These are phyloP conservation scores for Glarea lozoyensis DNA, from an alignment of 495 filamentous ascomycete species.

Conservation along the genomic window DNA sequence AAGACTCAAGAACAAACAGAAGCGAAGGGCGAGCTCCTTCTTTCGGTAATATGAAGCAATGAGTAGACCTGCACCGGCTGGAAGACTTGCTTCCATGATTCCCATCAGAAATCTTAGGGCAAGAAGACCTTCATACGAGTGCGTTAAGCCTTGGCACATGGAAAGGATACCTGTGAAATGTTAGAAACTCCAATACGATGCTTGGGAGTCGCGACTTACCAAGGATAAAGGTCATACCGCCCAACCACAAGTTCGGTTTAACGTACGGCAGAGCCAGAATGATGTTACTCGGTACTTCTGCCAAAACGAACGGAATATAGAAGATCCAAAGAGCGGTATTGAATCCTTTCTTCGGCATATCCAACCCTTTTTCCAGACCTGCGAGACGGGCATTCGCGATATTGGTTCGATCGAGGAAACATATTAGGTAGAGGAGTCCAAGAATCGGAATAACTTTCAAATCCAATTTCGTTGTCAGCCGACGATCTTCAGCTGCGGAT, in stretches of 20 bases:
- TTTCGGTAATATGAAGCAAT: constrained; percentile 24
- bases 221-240: constrained; percentile 1
- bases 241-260: constrained; percentile 3
- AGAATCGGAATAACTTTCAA: constrained; percentile 34
- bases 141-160: constrained; percentile 19
- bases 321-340: constrained; percentile 6
- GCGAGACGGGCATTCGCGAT: constrained; percentile 30
- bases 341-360: constrained; percentile 19
- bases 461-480: constrained; percentile 17
- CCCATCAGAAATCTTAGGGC: constrained; percentile 19
- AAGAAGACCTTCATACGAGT: constrained; percentile 16
- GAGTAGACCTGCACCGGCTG: constrained; percentile 21
- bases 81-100: constrained; percentile 7
- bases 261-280: neutral
- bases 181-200: neutral
- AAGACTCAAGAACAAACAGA: constrained; percentile 24
- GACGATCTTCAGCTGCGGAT: neutral
- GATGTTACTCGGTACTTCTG: constrained; percentile 9
- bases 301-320: constrained; percentile 25
- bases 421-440: constrained; percentile 32
- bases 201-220: neutral
- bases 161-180: neutral
- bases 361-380: constrained; percentile 23
- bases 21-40: constrained; percentile 18
- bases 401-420: neutral